Base-by-base conservation (phyloP, 257 asterid genomes). In the Verbascum thapsus region DNA sequence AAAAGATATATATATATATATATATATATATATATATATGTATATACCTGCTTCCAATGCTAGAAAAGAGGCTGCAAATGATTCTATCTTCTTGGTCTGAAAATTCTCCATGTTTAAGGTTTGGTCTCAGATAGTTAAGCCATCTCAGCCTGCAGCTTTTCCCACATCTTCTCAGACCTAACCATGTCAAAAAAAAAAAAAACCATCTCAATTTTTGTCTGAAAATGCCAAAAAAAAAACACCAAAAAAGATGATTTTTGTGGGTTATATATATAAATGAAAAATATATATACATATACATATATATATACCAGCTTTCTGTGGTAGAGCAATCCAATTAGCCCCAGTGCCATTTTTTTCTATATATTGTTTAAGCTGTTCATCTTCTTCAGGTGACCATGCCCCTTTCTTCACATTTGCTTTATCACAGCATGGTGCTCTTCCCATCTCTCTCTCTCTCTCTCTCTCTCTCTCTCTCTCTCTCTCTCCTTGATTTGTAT, bases 351-450 rank as follows among this genome's bases (percentile, higher is more conserved):
- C 97, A 72, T 72, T 43, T 44, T 79, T 89, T 3, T 83, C 75
- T 42, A 89, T 86, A 80, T 85, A 84, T 0, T 83, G 82, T 41
- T 81, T 89, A 0, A 89, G 81, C 77, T 79, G 81, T 1, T 75
- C 94, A 66, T 89, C 97, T 83, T 89, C 97, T 64, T 89, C 97
- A 34, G 94, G 91, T 0, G 97, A 86, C 97, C 97, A 89, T 53
- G 97, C 87, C 32, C 97, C 97, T 74, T 66, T 89, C 86, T 87
- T 89, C 78, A 87, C 97, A 70, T 78, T 87, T 37, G 80, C 89
- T 68, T 89, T 89, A 77, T 89, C 97, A 69, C 95, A 89, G 55
- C 97, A 89, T 26, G 95, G 95, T 37, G 89, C 89, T 77, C 97
- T 84, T 61, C 97, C 95, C 97, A 89, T 89, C 47, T 74, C 76